Evolutionary conservation across 768 basidiomycete genomes (phyloP), one percentile per base, ranked within the genome.

Genomic region (Naematelia encephala): DNA sequence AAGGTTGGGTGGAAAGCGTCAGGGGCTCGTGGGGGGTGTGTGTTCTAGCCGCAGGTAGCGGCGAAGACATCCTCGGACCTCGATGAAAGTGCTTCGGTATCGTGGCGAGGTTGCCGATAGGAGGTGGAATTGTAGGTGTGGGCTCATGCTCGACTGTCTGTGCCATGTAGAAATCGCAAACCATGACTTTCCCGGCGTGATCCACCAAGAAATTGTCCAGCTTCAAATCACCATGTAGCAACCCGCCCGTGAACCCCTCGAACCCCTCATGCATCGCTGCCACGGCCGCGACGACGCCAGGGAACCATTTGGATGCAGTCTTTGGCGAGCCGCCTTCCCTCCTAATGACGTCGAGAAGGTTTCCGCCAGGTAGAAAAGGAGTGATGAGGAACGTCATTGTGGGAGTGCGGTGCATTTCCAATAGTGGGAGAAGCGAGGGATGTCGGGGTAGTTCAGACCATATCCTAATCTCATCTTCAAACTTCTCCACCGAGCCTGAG

Each of bases 191-290:
- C 11, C 76, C 78, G 1, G 84, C 85, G 73, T 90, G 88, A 75
- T 93, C 90, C 54, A 93, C 86, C 44, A 98, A 84, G 50, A 98
- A 85, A 79, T 99, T 99, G 79, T 98, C 96, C 59, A 96, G 84
- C 80, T 99, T 99, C 76, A 99, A 80, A 79, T 99, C 96, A 67
- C 91, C 84, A 79, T 99, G 94, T 54, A 93, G 87, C 66, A 87
- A 84, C 5, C 82, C 78, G 25, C 85, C 87, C 43, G 84, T 83
- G 75, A 72, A 73, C 2, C 58, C 70, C 29, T 57, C 57, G 27
- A 64, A 69, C 4, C 71, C 75, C 51, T 72, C 70, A 56, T 77
- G 75, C 49, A 78, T 57, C 14, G 68, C 75, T 30, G 67, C 47
- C 5, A 78, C 69, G 5, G 76, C 78, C 4, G 60, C 63, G n/a